Conservation (phyloP, 2,329 filamentous ascomycete genomes). For the Sclerotinia subarctica region DNA sequence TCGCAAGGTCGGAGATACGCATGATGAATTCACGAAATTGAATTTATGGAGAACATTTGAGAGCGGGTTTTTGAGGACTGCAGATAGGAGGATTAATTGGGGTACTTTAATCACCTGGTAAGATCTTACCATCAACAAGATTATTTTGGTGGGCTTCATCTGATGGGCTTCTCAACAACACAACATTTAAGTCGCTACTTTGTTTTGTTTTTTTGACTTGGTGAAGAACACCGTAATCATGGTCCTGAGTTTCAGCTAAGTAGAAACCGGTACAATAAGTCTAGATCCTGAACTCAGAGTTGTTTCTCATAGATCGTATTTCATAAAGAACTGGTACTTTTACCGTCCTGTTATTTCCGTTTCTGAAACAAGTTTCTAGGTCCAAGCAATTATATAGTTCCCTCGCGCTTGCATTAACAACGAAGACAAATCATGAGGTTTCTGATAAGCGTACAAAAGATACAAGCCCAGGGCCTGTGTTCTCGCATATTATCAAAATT, state of each 20-base stretch:
- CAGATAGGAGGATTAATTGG: neutral
- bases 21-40: neutral
- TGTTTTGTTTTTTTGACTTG: neutral
- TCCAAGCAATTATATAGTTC: neutral
- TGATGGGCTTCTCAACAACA: neutral
- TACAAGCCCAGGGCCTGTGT: neutral
- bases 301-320: neutral
- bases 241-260: neutral
- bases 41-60: neutral
- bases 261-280: neutral
- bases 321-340: neutral
- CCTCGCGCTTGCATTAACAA: neutral
- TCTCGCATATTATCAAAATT: neutral
- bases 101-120: neutral
- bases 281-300: neutral
- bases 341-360: neutral
- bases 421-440: neutral
- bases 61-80: neutral
- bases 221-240: too few species aligned
- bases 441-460: neutral
- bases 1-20: neutral
- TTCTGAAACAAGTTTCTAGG: too few species aligned
- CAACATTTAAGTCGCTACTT: too few species aligned
- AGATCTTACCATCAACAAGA: neutral
- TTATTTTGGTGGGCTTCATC: neutral